Conservation (phyloP, 148 eudicot genomes). For the Silene latifolia region DNA sequence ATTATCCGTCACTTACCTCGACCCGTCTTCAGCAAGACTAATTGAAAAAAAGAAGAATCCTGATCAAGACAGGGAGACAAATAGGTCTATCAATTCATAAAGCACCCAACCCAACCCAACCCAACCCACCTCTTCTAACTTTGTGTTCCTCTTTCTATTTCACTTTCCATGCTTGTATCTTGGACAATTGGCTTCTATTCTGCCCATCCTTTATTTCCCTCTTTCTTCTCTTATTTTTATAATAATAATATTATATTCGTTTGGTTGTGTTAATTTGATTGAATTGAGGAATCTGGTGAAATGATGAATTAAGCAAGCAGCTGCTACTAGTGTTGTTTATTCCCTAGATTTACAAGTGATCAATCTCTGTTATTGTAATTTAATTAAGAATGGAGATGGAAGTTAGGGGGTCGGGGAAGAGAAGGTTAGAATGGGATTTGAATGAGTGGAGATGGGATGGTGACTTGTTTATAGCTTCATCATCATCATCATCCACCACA, state of each 20-base stretch:
- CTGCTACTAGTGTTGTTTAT: no score
- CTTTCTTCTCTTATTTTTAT: background rate
- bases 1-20: no score
- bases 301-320: background rate
- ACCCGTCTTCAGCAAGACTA: no score
- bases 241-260: no score
- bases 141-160: background rate
- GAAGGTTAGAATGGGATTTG: constrained; percentile 67
- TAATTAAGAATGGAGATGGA: constrained; percentile 5
- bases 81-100: no score
- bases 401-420: constrained; percentile 44
- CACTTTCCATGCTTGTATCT: background rate
- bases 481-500: constrained; percentile 21
- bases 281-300: background rate
- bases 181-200: no score
- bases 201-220: background rate
- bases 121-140: background rate
- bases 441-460: constrained; percentile 95
- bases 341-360: no score
- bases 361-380: no score
- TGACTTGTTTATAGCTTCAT: constrained; percentile 48
- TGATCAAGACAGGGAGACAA: no score
- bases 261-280: no score
- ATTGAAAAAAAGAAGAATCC: no score
- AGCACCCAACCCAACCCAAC: background rate